Evolutionary conservation across 164 flowering plant species (phyloP), one percentile per base, ranked within the genome.

Genomic region (Chimonanthus salicifolius): DNA sequence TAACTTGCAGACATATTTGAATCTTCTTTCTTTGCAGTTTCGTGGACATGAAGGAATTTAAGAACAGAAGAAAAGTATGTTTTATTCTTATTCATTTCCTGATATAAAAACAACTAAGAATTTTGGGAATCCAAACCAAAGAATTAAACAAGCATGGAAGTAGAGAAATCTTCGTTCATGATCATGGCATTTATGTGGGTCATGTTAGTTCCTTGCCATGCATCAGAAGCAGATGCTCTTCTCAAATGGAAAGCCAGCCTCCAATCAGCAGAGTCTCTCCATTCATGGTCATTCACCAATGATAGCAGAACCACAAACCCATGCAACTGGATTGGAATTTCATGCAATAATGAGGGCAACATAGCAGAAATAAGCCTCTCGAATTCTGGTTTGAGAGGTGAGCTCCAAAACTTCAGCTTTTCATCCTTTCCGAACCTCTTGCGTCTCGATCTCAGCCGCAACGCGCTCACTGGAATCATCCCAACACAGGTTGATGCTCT

Each of bases 381-480:
- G 7, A 6, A 47, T 51, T 5, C 73, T 0, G 13, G 48, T 43
- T 69, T 75, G 69, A 18, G 13, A 62, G 83, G 79, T 67, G 67
- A 65, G 7, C 74, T 81, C 45, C 11, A 63, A 7, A 49, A 60
- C 71, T 51, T 80, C 46, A 65, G 65, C 60, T 77, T 77, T 67
- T 75, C 80, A 33, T 69, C 74, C 20, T 78, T 81, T 11, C 75
- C 75, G 8, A 69, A 76, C 69, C 81, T 81, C 13, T 48, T 71
- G 18, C 64, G 18, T n/a, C 75, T 81, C 62, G 64, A 74, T 74
- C 77, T 81, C 46, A 71, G 49, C 7, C 0, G 11, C 50, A 74
- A 67, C 62, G 4, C 18, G 5, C 71, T 74, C 64, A 3, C 11
- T 9, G 80, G 80, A 20, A 13, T 68, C 5, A 78, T 82, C 13